A percentile compares a stretch with the other conserved stretches of the same genome.
phyloP scores from a whole-genome alignment of 2,329 filamentous ascomycete genomes.

The Coniochaeta pulveracea region DNA sequence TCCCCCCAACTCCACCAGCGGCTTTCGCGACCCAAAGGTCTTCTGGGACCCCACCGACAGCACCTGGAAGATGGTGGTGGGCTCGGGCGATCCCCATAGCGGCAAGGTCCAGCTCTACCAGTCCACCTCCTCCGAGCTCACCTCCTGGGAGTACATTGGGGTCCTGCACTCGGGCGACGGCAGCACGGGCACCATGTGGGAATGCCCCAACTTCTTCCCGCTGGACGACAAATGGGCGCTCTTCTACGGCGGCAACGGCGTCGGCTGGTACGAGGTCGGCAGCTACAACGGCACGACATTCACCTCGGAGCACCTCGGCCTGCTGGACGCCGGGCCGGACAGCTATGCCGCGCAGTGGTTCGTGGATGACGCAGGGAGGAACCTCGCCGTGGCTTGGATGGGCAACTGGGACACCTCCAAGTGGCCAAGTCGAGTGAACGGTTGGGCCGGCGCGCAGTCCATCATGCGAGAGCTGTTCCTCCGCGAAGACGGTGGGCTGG shows the following conservation, averaged over 20 bases:
- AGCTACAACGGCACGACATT: constrained; percentile 13
- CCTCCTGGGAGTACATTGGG: constrained; percentile 13
- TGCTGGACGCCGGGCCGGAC: constrained; percentile 15
- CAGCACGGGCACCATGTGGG: constrained; percentile 13
- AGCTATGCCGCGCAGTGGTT: constrained; percentile 20
- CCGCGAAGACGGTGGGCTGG: constrained; percentile 15
- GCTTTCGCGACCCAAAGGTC: constrained; percentile 15
- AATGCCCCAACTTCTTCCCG: constrained; percentile 17
- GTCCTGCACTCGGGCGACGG: constrained; percentile 14
- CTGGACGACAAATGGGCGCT: constrained; percentile 16
- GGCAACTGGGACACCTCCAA: constrained; percentile 15
- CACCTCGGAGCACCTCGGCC: constrained; percentile 14
- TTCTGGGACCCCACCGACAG: constrained; percentile 14
- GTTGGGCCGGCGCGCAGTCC: constrained; percentile 17
- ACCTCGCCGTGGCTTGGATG: constrained; percentile 16
- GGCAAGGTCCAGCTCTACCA: constrained; percentile 13
- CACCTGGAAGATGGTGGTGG: constrained; percentile 13
- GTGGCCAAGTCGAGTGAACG: constrained; percentile 16
- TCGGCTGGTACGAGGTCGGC: constrained; percentile 14
- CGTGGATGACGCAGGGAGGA: constrained; percentile 15
- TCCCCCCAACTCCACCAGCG: constrained; percentile 8
- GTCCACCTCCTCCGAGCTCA: constrained; percentile 6
- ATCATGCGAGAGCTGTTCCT: constrained; percentile 18
- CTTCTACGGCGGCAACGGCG: constrained; percentile 13
- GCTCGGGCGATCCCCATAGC: constrained; percentile 8